phyloP scores from a whole-genome alignment of 148 eudicot genomes.

The Silene latifolia region DNA sequence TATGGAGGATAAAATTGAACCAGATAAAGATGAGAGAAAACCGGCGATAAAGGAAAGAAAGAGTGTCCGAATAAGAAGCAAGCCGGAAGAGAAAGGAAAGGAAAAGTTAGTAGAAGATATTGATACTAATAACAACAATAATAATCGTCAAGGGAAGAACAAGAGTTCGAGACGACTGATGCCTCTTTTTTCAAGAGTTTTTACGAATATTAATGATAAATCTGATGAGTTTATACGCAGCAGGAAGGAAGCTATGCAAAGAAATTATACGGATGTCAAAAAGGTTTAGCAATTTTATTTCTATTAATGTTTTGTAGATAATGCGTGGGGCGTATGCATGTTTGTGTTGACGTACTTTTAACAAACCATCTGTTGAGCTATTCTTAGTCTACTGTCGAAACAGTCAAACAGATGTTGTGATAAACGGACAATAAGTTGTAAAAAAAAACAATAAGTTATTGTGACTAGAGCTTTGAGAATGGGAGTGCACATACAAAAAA shows the following conservation, averaged over 20 bases:
- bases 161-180: not conserved
- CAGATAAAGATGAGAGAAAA: not conserved
- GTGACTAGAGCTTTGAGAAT: too few relatives aligned
- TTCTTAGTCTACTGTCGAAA: too few relatives aligned
- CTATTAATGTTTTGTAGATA: too few relatives aligned
- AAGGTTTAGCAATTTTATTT: not conserved
- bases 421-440: too few relatives aligned
- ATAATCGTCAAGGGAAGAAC: not conserved
- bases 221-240: slow-evolving; percentile 25
- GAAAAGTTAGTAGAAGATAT: not conserved
- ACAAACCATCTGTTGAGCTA: too few relatives aligned
- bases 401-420: too few relatives aligned
- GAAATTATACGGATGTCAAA: slow-evolving; percentile 4
- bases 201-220: slow-evolving; percentile 22
- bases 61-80: slow-evolving; percentile 5
- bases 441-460: too few relatives aligned
- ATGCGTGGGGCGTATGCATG: too few relatives aligned
- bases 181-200: slow-evolving; percentile 8
- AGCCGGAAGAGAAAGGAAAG: not conserved
- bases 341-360: too few relatives aligned
- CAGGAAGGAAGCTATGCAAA: slow-evolving; percentile 23
- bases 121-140: not conserved
- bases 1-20: not conserved
- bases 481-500: too few relatives aligned
- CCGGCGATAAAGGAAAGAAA: not conserved